Percentiles rank a stretch among this genome's conserved stretches.
These are phyloP conservation scores for Talaromyces piceae DNA, from an alignment of 2,329 filamentous ascomycete species.

Conservation along the genomic window DNA sequence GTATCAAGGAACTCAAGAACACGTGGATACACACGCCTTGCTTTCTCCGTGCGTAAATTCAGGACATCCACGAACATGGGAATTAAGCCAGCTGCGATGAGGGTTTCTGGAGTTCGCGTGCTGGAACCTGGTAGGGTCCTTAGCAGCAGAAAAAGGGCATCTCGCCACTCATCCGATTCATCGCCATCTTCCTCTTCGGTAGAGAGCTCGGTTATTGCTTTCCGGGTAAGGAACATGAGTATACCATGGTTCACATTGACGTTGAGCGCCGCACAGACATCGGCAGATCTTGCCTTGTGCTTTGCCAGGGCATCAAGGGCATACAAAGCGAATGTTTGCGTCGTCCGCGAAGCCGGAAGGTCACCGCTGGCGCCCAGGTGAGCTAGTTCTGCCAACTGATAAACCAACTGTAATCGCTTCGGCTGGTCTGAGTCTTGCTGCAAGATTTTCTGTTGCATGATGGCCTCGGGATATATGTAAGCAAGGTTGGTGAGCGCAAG, in stretches of 20 bases:
- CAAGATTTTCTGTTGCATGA: constrained; percentile 79
- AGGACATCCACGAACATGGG: constrained; percentile 86
- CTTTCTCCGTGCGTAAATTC: constrained; percentile 70
- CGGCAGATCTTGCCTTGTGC: constrained; percentile 66
- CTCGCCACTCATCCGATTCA: constrained; percentile 80
- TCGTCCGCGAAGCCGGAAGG: constrained; percentile 59
- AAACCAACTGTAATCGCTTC: constrained; percentile 77
- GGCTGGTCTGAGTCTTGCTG: constrained; percentile 86
- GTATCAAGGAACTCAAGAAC: constrained; percentile 83
- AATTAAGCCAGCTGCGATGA: constrained; percentile 83
- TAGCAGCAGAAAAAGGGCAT: constrained; percentile 80
- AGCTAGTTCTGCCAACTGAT: constrained; percentile 86
- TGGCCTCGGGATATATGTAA: constrained; percentile 74
- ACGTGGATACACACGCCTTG: constrained; percentile 74
- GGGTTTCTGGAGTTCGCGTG: constrained; percentile 67
- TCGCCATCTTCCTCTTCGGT: constrained; percentile 51
- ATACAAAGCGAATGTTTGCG: constrained; percentile 75
- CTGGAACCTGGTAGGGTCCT: constrained; percentile 67
- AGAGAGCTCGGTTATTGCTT: constrained; percentile 76
- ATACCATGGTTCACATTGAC: constrained; percentile 96
- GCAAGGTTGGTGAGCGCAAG: constrained; percentile 85
- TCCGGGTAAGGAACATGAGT: constrained; percentile 84
- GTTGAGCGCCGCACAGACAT: constrained; percentile 84
- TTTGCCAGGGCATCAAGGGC: constrained; percentile 79
- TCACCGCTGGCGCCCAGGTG: constrained; percentile 70